These are phyloP conservation scores for Lentinula sp. DNA, from an alignment of 768 basidiomycete genomes.

Conservation along the genomic window DNA sequence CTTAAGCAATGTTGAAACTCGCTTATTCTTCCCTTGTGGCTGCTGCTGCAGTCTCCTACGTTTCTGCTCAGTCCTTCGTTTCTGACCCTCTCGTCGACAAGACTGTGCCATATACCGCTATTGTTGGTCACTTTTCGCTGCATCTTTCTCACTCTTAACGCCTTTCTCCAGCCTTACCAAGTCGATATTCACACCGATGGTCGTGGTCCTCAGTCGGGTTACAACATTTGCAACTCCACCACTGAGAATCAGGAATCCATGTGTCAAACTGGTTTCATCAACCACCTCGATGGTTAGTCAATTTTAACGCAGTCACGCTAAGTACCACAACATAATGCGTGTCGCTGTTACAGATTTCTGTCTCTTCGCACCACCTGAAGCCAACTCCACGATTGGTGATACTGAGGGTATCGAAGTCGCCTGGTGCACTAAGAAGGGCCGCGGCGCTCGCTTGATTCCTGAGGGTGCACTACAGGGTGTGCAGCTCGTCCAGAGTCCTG, in stretches of 20 bases:
- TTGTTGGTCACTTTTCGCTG: background rate
- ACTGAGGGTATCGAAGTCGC: conserved; percentile 58
- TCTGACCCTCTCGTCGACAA: conserved; percentile 8
- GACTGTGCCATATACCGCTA: conserved; percentile 6
- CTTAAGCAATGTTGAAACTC: conserved; percentile 2
- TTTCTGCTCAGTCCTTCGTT: conserved; percentile 7
- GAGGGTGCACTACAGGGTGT: conserved; percentile 47
- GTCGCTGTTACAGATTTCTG: conserved; percentile 42
- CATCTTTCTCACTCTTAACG: background rate
- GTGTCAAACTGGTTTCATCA: conserved; percentile 58
- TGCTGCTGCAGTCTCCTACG: conserved; percentile 6
- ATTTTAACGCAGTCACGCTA: background rate
- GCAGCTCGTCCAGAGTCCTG: conserved; percentile 47
- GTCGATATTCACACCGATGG: conserved; percentile 26
- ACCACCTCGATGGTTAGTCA: conserved; percentile 44
- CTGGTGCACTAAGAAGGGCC: conserved; percentile 61
- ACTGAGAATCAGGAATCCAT: conserved; percentile 52
- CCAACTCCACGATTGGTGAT: conserved; percentile 48
- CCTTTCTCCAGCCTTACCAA: conserved; percentile 37
- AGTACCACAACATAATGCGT: background rate
- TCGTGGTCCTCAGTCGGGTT: conserved; percentile 44
- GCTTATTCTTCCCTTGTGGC: conserved; percentile 1
- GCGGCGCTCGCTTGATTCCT: conserved; percentile 61
- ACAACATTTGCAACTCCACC: conserved; percentile 63
- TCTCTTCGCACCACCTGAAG: conserved; percentile 43